A percentile compares a stretch with the other conserved stretches of the same genome.
phyloP scores from a whole-genome alignment of 805 yeast species.

The Barnettozyma siamensis region DNA sequence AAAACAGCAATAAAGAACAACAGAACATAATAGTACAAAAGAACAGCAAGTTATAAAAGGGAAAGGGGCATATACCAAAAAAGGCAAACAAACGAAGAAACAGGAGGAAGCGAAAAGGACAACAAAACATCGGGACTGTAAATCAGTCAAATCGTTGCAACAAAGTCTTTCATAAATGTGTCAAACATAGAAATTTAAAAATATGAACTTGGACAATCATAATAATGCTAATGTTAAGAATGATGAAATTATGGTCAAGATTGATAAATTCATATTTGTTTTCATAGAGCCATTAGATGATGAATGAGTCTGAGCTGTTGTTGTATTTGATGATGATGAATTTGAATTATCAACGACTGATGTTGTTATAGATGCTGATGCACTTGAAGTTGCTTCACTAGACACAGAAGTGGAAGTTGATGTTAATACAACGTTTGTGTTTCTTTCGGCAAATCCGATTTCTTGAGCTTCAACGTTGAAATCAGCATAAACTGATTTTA shows the following conservation, averaged over 20 bases:
- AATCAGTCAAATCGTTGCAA: too few species aligned
- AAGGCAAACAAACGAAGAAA: too few species aligned
- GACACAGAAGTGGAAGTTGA: slow-evolving; percentile 14
- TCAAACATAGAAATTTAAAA: too few species aligned
- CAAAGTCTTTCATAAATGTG: too few species aligned
- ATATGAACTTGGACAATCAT: background rate
- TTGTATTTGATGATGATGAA: background rate
- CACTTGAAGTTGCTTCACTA: background rate
- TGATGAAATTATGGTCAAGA: background rate
- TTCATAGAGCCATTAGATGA: background rate
- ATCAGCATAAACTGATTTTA: slow-evolving; percentile 49
- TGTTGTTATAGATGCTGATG: background rate
- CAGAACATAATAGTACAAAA: too few species aligned
- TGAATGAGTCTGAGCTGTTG: background rate
- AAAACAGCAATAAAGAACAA: too few species aligned
- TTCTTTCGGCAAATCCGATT: slow-evolving; percentile 50
- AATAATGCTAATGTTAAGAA: background rate
- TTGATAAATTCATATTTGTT: background rate
- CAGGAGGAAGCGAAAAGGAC: too few species aligned
- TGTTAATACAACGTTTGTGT: slow-evolving; percentile 24
- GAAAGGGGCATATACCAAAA: too few species aligned
- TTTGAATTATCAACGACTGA: background rate
- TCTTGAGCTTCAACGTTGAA: slow-evolving; percentile 46
- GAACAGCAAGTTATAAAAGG: too few species aligned
- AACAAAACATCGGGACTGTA: too few species aligned